These are phyloP conservation scores for Colletotrichum coccodes DNA, from an alignment of 2,329 filamentous ascomycete species.

Conservation along the genomic window DNA sequence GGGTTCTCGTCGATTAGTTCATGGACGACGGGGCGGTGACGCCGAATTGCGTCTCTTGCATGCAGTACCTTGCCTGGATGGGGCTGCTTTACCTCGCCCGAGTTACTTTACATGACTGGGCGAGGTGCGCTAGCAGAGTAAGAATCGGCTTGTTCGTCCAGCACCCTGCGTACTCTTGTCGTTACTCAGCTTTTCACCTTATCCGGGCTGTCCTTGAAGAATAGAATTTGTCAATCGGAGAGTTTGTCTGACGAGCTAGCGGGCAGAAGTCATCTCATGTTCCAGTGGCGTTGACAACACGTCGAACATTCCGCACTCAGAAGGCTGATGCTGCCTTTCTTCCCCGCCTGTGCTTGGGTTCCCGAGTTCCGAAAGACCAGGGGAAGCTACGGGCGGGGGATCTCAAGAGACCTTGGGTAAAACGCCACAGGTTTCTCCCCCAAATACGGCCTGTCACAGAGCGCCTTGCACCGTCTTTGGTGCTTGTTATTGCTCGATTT, in stretches of 20 bases:
- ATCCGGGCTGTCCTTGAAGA: not conserved
- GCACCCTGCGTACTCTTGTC: not conserved
- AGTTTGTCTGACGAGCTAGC: slow-evolving; percentile 7
- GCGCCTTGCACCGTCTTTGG: slow-evolving; percentile 1
- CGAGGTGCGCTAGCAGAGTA: not conserved
- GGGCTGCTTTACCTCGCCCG: not conserved
- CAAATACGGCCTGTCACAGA: not conserved
- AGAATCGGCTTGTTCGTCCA: not conserved
- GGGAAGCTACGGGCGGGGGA: not conserved
- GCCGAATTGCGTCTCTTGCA: slow-evolving; percentile 14
- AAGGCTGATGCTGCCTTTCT: not conserved
- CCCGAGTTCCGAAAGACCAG: slow-evolving; percentile 10
- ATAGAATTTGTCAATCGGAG: slow-evolving; percentile 1
- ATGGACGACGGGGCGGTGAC: slow-evolving; percentile 23
- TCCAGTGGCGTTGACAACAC: not conserved
- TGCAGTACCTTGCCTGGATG: slow-evolving; percentile 5
- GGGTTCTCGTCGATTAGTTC: not conserved
- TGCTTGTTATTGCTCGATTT: slow-evolving; percentile 4
- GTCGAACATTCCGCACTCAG: not conserved
- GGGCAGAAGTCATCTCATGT: slow-evolving; percentile 1
- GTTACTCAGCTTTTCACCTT: not conserved
- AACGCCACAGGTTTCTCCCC: not conserved
- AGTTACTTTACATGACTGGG: not conserved
- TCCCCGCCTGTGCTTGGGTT: not conserved
- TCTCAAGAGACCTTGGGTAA: not conserved